Percentiles rank a stretch among this genome's conserved stretches.
phyloP scores from a whole-genome alignment of 257 asterid genomes.

The Solanum arcanum region DNA sequence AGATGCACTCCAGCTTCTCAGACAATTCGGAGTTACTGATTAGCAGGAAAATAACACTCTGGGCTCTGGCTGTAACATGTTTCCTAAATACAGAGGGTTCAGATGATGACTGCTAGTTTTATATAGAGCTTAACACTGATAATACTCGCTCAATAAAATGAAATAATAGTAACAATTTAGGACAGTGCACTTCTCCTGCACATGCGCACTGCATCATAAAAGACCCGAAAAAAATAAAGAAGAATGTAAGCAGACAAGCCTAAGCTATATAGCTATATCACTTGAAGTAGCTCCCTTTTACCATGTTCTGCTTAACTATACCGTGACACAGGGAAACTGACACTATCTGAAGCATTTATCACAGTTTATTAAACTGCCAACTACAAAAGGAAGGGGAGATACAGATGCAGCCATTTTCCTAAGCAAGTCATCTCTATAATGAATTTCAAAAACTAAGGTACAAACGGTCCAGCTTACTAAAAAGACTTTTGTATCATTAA shows the following conservation, averaged over 20 bases:
- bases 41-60: background rate
- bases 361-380: background rate
- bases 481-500: background rate
- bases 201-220: background rate
- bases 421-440: background rate
- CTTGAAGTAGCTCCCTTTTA: background rate
- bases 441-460: background rate
- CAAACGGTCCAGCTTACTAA: background rate
- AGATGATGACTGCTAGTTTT: background rate
- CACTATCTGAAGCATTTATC: background rate
- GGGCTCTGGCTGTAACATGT: background rate
- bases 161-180: background rate
- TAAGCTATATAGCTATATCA: background rate
- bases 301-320: background rate
- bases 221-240: background rate
- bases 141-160: background rate
- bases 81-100: background rate
- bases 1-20: background rate
- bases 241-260: background rate
- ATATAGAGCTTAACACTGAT: background rate
- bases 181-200: background rate
- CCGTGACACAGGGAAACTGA: background rate
- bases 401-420: background rate
- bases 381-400: background rate
- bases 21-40: background rate